Evolutionary conservation across 2,329 filamentous ascomycete species (phyloP), one percentile per base, ranked within the genome.

Genomic region (Orbilia quercus): DNA sequence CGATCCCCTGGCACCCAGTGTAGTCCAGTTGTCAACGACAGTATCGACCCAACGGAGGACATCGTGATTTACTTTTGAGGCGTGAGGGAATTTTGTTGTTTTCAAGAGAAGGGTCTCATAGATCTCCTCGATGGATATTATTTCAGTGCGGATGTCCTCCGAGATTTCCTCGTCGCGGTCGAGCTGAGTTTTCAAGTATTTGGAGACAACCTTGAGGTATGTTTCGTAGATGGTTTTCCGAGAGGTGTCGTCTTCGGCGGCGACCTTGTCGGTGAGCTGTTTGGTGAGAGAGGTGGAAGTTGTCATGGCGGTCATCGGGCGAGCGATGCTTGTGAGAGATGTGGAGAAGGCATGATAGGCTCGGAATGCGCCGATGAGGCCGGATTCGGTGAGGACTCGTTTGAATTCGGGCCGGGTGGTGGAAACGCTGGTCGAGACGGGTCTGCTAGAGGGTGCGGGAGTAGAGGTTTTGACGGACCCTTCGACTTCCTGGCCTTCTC

Each of bases 51-150:
- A 98, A 7, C 84, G 83, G 79, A 98, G 94, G 1, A 98, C 87
- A 78, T 94, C 90, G 47, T 86, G 83, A 67, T 93, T 92, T 57
- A 87, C 85, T 77, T 95, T 88, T 44, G 91, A 89, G 0, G 95
- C 93, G 76, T 88, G 90, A 0, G 95, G 95, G 77, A 99, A 99
- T 25, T 85, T 84, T 0, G 90, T 91, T 79, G 96, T 91, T 65
- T 85, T 86, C 2, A 97, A 84, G 23, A 99, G 82, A 2, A 95
- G 83, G 14, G 85, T 85, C 80, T 97, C 92, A 79, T 96, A 98
- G 7, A 89, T 86, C 1, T 86, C 81, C 80, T 98, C 92, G 7
- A 93, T 89, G 57, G 86, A 87, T 79, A 92, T 91, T 59, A 97
- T 81, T 81, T 98, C 94, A 23, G 87, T 84, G 57, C 89, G 85